These are phyloP conservation scores for Hemisphaericaspora xylanilytica DNA, from an alignment of 1,139 yeast genomes.

Conservation along the genomic window DNA sequence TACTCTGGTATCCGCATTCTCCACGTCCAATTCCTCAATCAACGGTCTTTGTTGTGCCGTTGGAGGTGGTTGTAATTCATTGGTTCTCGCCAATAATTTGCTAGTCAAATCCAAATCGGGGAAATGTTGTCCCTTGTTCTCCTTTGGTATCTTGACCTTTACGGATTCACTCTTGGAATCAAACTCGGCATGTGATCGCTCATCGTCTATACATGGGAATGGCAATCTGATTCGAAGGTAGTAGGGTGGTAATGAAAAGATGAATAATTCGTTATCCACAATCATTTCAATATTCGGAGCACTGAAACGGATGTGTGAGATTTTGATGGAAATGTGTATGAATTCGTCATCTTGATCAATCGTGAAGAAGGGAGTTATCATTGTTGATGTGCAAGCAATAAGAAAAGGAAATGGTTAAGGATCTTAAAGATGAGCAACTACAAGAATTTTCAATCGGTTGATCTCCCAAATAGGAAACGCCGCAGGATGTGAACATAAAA, in stretches of 20 bases:
- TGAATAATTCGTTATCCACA: constrained; percentile 67
- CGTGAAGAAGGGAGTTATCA: constrained; percentile 86
- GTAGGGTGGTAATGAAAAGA: constrained; percentile 86
- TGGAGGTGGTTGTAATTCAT: constrained; percentile 14
- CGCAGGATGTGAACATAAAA: constrained; percentile 1
- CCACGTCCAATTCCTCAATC: constrained; percentile 60
- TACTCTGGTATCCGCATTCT: constrained; percentile 14
- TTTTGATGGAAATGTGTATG: constrained; percentile 55
- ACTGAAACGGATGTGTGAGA: constrained; percentile 65
- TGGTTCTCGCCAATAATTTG: constrained; percentile 68
- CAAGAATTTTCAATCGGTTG: too few species aligned
- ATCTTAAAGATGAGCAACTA: not conserved
- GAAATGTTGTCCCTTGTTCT: constrained; percentile 65
- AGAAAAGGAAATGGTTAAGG: constrained; percentile 7
- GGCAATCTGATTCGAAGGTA: constrained; percentile 81
- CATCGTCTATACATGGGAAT: constrained; percentile 66
- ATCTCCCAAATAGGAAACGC: constrained; percentile 3
- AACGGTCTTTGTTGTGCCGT: constrained; percentile 36
- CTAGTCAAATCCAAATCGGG: constrained; percentile 82
- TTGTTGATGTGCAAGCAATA: constrained; percentile 20
- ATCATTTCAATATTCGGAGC: constrained; percentile 73
- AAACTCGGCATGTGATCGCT: constrained; percentile 59
- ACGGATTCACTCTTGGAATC: constrained; percentile 52
- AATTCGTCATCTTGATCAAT: constrained; percentile 76
- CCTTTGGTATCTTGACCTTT: constrained; percentile 59